These are phyloP conservation scores for Wallacemonas sp. DNA, from an alignment of 208 protist species.

Conservation along the genomic window DNA sequence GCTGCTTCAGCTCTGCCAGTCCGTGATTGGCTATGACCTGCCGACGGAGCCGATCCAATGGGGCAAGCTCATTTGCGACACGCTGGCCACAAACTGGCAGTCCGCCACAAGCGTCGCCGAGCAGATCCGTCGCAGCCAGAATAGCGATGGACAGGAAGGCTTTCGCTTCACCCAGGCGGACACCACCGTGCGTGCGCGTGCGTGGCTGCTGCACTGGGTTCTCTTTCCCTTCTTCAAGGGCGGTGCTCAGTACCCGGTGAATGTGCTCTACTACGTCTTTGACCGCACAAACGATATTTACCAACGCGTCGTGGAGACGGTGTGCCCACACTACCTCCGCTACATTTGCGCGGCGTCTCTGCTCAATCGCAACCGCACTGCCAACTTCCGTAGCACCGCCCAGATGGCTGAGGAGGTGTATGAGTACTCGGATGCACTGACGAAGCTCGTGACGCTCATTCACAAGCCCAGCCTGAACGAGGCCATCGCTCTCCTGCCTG, in stretches of 20 bases:
- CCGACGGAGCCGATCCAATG: slow-evolving; percentile 66
- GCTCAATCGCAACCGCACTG: slow-evolving; percentile 72
- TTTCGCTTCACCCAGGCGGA: slow-evolving; percentile 44
- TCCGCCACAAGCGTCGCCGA: slow-evolving; percentile 75
- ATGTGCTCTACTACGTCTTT: slow-evolving; percentile 85
- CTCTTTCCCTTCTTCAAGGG: slow-evolving; percentile 94
- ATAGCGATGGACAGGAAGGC: slow-evolving; percentile 65
- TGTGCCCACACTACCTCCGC: slow-evolving; percentile 89
- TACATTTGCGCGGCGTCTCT: slow-evolving; percentile 89
- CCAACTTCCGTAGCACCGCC: slow-evolving; percentile 66
- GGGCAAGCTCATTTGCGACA: slow-evolving; percentile 90
- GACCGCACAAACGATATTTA: slow-evolving; percentile 73
- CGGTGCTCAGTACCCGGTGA: slow-evolving; percentile 70
- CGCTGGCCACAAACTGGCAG: slow-evolving; percentile 80
- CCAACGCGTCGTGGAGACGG: slow-evolving; percentile 82
- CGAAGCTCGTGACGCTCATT: slow-evolving; percentile 72
- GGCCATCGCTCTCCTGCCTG: slow-evolving; percentile 72
- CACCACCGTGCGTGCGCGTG: slow-evolving; percentile 67
- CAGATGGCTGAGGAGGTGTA: slow-evolving; percentile 70
- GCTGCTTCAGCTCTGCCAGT: slow-evolving; percentile 80
- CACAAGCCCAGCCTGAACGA: slow-evolving; percentile 75
- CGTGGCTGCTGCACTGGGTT: slow-evolving; percentile 91
- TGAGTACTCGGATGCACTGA: slow-evolving; percentile 90
- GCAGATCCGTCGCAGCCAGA: slow-evolving; percentile 71
- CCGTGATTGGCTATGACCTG: slow-evolving; percentile 78